Evolutionary conservation across 192 early-diverging fungal genomes (phyloP).

Genomic region (Coemansia sp.): DNA sequence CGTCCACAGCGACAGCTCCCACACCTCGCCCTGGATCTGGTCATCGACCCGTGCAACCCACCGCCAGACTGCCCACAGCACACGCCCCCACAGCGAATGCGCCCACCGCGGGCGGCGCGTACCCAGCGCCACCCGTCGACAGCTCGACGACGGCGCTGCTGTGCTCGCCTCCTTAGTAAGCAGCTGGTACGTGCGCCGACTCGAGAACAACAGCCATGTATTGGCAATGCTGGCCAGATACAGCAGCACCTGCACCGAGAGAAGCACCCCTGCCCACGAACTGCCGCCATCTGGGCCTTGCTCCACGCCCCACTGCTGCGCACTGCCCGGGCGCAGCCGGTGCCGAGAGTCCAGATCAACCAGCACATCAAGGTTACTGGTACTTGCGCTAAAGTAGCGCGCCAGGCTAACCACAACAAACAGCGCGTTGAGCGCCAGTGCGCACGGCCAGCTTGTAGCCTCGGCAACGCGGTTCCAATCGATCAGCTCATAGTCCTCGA

Average conservation of each 20-base stretch:
- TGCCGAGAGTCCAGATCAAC: constrained; percentile 13
- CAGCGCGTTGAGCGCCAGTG: constrained; percentile 28
- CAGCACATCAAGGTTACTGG: constrained; percentile 11
- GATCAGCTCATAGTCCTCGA: constrained; percentile 46
- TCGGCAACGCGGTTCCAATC: constrained; percentile 44
- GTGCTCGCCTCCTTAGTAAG: constrained; percentile 18
- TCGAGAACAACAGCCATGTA: constrained; percentile 24
- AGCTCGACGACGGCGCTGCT: constrained; percentile 14
- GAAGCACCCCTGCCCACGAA: constrained; percentile 12
- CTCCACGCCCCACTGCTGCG: constrained; percentile 3
- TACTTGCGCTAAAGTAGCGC: constrained; percentile 15
- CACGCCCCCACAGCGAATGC: constrained; percentile 19
- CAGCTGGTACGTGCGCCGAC: constrained; percentile 35
- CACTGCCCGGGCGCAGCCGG: neutral
- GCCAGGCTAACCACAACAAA: constrained; percentile 23
- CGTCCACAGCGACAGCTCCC: constrained; percentile 49
- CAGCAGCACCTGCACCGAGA: constrained; percentile 18
- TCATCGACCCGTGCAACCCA: constrained; percentile 26
- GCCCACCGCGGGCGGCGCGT: constrained; percentile 36
- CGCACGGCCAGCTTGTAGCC: constrained; percentile 47
- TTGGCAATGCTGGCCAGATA: constrained; percentile 33
- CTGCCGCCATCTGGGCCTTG: neutral
- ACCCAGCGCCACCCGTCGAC: constrained; percentile 27
- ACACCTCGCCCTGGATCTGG: constrained; percentile 36
- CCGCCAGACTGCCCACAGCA: constrained; percentile 28